These are phyloP conservation scores for Boletellus ananiceps DNA, from an alignment of 768 basidiomycete genomes.

Conservation along the genomic window DNA sequence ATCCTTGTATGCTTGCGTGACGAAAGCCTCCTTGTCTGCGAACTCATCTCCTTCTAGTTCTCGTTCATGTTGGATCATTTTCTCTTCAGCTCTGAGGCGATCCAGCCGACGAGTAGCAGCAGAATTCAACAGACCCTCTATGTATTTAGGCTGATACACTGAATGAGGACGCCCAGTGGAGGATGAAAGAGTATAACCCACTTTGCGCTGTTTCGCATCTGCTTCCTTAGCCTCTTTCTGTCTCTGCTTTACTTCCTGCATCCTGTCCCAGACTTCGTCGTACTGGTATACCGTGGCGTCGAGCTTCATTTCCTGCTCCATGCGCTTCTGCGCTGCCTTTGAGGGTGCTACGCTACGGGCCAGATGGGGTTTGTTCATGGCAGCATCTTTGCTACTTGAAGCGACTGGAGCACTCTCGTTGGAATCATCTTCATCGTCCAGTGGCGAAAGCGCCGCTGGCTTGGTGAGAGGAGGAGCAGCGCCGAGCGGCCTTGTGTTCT, in stretches of 20 bases:
- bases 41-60: conserved; percentile 93
- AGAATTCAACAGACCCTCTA: conserved; percentile 67
- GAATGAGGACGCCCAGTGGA: conserved; percentile 7
- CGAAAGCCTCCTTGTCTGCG: conserved; percentile 93
- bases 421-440: conserved; percentile 55
- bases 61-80: conserved; percentile 92
- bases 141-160: conserved; percentile 81
- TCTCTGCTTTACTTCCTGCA: conserved; percentile 78
- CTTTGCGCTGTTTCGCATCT: conserved; percentile 77
- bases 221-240: conserved; percentile 75
- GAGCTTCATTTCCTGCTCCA: conserved; percentile 73
- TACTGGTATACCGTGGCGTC: conserved; percentile 90
- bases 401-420: conserved; percentile 47
- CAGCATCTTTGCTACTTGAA: conserved; percentile 37
- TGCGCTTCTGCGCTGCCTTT: conserved; percentile 61
- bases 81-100: conserved; percentile 91
- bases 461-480: conserved; percentile 49
- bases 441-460: conserved; percentile 58
- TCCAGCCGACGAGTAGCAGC: conserved; percentile 89
- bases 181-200: conserved; percentile 29
- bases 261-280: conserved; percentile 93
- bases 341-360: conserved; percentile 59
- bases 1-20: conserved; percentile 94
- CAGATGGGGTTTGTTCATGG: conserved; percentile 50
- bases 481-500: conserved; percentile 53